These are phyloP conservation scores for Mortierella alpina DNA, from an alignment of 192 early-diverging fungal genomes.

Conservation along the genomic window DNA sequence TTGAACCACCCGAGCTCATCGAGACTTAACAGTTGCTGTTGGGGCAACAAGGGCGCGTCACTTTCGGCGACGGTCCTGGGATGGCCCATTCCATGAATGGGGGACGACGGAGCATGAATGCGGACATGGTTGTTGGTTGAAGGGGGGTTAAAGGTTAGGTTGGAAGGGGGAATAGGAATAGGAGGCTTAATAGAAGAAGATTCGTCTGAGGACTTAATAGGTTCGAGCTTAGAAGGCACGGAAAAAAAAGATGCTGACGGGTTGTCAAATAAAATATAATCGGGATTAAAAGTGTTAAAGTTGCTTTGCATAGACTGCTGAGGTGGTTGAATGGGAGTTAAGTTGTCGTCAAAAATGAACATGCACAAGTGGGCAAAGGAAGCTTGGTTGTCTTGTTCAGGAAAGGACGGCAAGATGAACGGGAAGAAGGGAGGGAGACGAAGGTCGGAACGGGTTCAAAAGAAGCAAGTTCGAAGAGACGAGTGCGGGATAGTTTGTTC, in stretches of 20 bases:
- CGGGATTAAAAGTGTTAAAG: slow-evolving; percentile 28
- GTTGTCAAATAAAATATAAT: slow-evolving; percentile 35
- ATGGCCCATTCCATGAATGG: slow-evolving; percentile 5
- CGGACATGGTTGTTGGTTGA: slow-evolving; percentile 10
- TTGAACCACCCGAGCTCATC: slow-evolving; percentile 31
- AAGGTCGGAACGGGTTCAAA: neutral
- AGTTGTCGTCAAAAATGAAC: slow-evolving; percentile 45
- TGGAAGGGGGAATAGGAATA: slow-evolving; percentile 19
- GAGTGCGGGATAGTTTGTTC: too few relatives aligned
- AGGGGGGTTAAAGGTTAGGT: slow-evolving; percentile 12
- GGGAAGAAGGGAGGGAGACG: neutral
- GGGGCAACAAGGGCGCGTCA: slow-evolving; percentile 24
- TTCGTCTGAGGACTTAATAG: slow-evolving; percentile 15
- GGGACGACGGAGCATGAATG: neutral
- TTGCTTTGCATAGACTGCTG: slow-evolving; percentile 25
- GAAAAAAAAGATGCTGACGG: slow-evolving; percentile 35
- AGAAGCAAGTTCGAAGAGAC: too few relatives aligned
- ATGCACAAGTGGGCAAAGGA: slow-evolving; percentile 37
- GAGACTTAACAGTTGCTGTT: slow-evolving; percentile 23
- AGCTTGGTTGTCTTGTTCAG: slow-evolving; percentile 44
- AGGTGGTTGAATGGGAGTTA: slow-evolving; percentile 10
- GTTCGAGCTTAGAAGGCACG: slow-evolving; percentile 16
- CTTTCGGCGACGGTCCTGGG: slow-evolving; percentile 3
- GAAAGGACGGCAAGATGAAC: slow-evolving; percentile 14
- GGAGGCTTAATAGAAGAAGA: slow-evolving; percentile 30